These are phyloP conservation scores for Pyrenophora graminea DNA, from an alignment of 2,329 filamentous ascomycete genomes.

Conservation along the genomic window DNA sequence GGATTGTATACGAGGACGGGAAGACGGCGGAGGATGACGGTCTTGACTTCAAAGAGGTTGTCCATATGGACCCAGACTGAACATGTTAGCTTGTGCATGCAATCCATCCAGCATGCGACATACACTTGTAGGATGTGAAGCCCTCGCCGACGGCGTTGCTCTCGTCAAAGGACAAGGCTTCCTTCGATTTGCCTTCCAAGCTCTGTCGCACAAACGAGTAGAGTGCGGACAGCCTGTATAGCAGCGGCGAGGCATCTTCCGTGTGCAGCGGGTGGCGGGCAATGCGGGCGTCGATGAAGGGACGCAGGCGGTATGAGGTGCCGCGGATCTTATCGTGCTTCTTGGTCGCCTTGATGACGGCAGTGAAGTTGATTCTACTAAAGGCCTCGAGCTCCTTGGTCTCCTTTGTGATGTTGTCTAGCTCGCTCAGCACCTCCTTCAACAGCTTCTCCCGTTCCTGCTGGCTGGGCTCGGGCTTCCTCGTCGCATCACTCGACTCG, in stretches of 20 bases:
- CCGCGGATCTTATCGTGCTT: slow-evolving; percentile 97
- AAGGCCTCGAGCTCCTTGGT: slow-evolving; percentile 93
- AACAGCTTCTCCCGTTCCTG: slow-evolving; percentile 59
- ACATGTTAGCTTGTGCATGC: slow-evolving; percentile 36
- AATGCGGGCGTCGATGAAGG: slow-evolving; percentile 87
- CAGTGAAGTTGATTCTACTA: slow-evolving; percentile 95
- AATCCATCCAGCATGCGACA: slow-evolving; percentile 36
- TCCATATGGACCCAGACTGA: slow-evolving; percentile 92
- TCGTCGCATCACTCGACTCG: slow-evolving; percentile 21
- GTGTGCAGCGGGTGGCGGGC: slow-evolving; percentile 92
- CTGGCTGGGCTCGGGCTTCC: slow-evolving; percentile 38
- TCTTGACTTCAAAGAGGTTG: slow-evolving; percentile 96
- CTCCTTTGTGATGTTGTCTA: slow-evolving; percentile 87
- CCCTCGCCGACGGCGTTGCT: slow-evolving; percentile 57
- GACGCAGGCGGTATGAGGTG: slow-evolving; percentile 81
- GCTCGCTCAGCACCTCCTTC: slow-evolving; percentile 73
- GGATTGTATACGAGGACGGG: slow-evolving; percentile 93
- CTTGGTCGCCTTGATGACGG: slow-evolving; percentile 97
- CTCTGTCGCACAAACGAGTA: slow-evolving; percentile 92
- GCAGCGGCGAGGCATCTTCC: slow-evolving; percentile 86
- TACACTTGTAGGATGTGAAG: slow-evolving; percentile 87
- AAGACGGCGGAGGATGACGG: slow-evolving; percentile 85
- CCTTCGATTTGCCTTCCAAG: slow-evolving; percentile 63
- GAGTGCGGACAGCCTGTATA: slow-evolving; percentile 89
- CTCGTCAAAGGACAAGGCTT: slow-evolving; percentile 53